phyloP scores from a whole-genome alignment of 306 rosid species.

The Neltuma alba region DNA sequence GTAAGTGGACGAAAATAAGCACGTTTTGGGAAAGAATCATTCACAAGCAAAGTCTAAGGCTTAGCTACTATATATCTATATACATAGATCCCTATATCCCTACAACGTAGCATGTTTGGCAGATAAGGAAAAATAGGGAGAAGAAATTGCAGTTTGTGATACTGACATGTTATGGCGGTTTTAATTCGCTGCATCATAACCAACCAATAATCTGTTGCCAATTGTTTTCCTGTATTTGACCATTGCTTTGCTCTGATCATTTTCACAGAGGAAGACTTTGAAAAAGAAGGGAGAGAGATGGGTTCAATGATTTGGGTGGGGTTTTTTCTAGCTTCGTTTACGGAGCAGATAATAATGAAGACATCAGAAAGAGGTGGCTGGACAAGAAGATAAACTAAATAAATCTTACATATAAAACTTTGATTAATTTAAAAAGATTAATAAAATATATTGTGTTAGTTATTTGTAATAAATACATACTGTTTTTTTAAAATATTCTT shows the following conservation, averaged over 20 bases:
- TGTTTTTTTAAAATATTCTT: no score
- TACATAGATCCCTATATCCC: neutral
- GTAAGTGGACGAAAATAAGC: slow-evolving; percentile 38
- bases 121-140: neutral
- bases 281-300: slow-evolving; percentile 3
- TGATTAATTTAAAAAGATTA: no score
- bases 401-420: no score
- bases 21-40: slow-evolving; percentile 36
- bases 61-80: neutral
- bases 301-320: slow-evolving; percentile 36
- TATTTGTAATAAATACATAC: no score
- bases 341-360: neutral
- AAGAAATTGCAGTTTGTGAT: neutral
- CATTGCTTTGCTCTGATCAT: slow-evolving; percentile 1
- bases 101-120: neutral
- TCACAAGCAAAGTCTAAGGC: slow-evolving; percentile 24
- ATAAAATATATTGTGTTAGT: no score
- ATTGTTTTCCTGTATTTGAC: slow-evolving; percentile 25
- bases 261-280: slow-evolving; percentile 34
- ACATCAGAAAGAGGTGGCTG: no score
- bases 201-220: neutral
- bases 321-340: slow-evolving; percentile 34
- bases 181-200: slow-evolving; percentile 9
- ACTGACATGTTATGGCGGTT: neutral
- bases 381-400: no score